Evolutionary conservation across 345 rosid genomes (phyloP).

Genomic region (Citrus cavaleriei): DNA sequence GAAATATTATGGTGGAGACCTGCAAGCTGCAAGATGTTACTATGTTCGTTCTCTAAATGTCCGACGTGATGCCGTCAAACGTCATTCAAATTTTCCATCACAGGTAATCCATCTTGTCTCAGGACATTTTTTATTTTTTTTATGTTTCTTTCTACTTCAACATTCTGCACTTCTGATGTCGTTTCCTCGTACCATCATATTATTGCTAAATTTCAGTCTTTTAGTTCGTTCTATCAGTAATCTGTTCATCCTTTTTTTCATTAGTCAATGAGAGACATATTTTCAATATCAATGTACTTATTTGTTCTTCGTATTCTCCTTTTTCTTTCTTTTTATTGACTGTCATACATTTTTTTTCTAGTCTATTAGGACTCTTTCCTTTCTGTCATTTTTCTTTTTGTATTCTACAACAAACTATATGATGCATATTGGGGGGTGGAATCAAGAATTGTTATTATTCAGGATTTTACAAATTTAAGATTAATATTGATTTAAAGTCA

Average conservation of each 20-base stretch:
- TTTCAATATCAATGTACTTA: background rate
- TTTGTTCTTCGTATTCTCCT: background rate
- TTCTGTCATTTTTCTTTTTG: background rate
- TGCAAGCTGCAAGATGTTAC: conserved; percentile 78
- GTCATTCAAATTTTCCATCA: conserved; percentile 54
- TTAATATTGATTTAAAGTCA: too few species aligned
- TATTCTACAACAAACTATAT: background rate
- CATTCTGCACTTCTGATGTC: background rate
- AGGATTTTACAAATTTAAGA: too few species aligned
- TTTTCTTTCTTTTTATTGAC: background rate
- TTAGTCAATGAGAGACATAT: background rate
- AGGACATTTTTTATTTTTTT: background rate
- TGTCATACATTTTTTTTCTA: background rate
- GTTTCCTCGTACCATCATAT: background rate
- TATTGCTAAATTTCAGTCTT: background rate
- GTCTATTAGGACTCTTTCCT: background rate
- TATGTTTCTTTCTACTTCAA: background rate
- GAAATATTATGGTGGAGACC: conserved; percentile 80
- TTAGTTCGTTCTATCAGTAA: background rate
- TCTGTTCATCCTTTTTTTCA: background rate
- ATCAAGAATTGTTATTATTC: too few species aligned
- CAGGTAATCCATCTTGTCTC: conserved; percentile 45
- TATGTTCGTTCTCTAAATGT: conserved; percentile 70
- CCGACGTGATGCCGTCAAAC: conserved; percentile 70
- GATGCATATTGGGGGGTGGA: too few species aligned